phyloP scores from a whole-genome alignment of 2,329 filamentous ascomycete species.

The Colletotrichum sansevieriae region DNA sequence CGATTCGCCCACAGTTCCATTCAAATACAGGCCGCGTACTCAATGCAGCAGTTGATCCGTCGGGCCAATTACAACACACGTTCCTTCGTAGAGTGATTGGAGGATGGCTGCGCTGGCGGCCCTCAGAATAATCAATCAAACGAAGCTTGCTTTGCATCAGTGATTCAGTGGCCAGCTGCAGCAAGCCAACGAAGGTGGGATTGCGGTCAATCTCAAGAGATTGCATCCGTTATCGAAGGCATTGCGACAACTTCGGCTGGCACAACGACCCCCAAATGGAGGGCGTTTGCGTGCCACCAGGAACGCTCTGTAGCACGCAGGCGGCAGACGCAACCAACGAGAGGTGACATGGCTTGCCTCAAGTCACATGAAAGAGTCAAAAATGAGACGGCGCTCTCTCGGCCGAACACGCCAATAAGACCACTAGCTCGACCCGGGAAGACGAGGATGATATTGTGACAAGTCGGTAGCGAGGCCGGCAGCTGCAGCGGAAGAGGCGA shows the following conservation, averaged over 20 bases:
- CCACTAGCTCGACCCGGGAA: neutral
- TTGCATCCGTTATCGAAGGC: conserved; percentile 24
- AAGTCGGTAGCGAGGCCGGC: conserved; percentile 1
- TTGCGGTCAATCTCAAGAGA: conserved; percentile 37
- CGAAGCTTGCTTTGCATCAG: conserved; percentile 16
- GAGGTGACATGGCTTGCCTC: no score
- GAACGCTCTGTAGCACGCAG: conserved; percentile 4
- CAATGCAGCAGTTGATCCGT: neutral
- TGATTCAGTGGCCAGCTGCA: conserved; percentile 19
- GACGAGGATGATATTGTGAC: neutral
- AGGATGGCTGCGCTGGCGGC: neutral
- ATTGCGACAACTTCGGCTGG: conserved; percentile 1
- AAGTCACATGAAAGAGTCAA: no score
- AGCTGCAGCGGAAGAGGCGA: conserved; percentile 6
- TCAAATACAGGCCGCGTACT: no score
- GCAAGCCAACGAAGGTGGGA: conserved; percentile 32
- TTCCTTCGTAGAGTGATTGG: neutral
- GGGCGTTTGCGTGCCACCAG: conserved; percentile 4
- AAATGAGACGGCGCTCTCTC: neutral
- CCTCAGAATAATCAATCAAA: neutral
- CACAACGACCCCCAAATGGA: neutral
- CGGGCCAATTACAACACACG: neutral
- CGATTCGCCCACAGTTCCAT: no score
- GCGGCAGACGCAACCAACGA: neutral
- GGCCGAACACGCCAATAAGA: neutral